A percentile compares a stretch with the other conserved stretches of the same genome.
Evolutionary conservation across 495 filamentous ascomycete genomes (phyloP).

Genomic region (Choiromyces venosus): DNA sequence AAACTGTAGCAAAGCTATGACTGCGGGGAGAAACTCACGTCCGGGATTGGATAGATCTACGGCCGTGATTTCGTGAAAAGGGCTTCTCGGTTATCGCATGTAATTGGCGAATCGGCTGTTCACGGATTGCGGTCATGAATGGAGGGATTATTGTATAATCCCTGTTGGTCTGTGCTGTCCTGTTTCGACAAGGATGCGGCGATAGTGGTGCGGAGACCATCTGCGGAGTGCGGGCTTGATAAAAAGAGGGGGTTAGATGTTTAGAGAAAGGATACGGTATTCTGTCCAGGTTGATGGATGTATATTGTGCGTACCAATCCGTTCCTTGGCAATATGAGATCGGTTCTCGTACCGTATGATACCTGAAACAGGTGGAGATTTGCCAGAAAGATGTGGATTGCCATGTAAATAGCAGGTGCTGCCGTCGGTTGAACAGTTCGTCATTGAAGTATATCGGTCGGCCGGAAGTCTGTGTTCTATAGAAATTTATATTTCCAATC

Average conservation of each 20-base stretch:
- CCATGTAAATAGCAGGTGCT: too few relatives aligned
- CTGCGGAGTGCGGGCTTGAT: neutral
- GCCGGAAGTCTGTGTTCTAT: too few relatives aligned
- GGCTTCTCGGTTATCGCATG: neutral
- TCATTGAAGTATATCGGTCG: too few relatives aligned
- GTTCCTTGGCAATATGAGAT: too few relatives aligned
- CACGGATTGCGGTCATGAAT: neutral
- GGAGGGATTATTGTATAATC: neutral
- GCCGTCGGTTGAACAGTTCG: too few relatives aligned
- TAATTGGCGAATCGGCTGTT: neutral
- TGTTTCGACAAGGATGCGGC: neutral
- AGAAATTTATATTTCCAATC: too few relatives aligned
- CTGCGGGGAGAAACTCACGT: neutral
- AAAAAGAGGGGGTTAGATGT: neutral
- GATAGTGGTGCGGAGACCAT: neutral
- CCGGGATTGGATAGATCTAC: neutral
- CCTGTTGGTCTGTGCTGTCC: neutral
- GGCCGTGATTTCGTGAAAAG: neutral
- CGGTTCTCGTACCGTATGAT: too few relatives aligned
- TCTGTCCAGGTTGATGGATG: too few relatives aligned
- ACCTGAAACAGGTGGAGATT: too few relatives aligned
- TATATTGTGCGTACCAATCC: too few relatives aligned
- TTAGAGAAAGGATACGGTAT: too few relatives aligned
- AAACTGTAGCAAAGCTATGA: neutral
- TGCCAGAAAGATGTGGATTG: too few relatives aligned